A percentile compares a stretch with the other conserved stretches of the same genome.
Evolutionary conservation across 2,329 filamentous ascomycete genomes (phyloP).

Genomic region (Diatrype stigma): DNA sequence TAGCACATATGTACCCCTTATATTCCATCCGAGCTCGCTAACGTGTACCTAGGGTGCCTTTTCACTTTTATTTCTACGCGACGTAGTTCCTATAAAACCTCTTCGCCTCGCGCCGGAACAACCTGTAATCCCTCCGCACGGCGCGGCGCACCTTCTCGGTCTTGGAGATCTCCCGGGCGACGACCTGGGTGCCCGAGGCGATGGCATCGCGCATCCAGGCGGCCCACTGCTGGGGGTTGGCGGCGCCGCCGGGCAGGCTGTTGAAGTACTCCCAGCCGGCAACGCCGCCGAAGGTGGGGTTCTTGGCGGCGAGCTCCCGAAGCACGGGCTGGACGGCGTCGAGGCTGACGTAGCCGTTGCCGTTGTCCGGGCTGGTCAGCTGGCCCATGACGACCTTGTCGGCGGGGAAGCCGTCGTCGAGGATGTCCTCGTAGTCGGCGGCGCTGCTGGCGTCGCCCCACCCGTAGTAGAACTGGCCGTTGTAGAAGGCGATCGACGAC

Average conservation of each 20-base stretch:
- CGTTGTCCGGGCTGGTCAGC: constrained; percentile 74
- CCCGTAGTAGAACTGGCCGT: constrained; percentile 88
- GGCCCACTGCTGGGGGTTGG: constrained; percentile 75
- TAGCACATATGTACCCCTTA: too few species aligned
- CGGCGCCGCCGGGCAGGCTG: constrained; percentile 59
- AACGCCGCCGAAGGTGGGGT: constrained; percentile 74
- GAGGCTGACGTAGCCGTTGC: constrained; percentile 47
- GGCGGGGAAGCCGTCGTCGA: constrained; percentile 65
- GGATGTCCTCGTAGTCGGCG: constrained; percentile 45
- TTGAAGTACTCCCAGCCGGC: constrained; percentile 98
- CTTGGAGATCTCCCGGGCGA: constrained; percentile 18
- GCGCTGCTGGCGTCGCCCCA: constrained; percentile 61
- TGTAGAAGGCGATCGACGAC: constrained; percentile 75
- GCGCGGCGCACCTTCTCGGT: constrained; percentile 21
- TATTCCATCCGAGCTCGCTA: too few species aligned
- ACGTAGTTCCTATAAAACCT: constrained; percentile 23
- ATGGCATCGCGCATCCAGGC: constrained; percentile 24
- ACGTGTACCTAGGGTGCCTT: neutral
- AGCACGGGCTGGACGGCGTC: constrained; percentile 44
- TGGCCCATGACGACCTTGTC: constrained; percentile 75
- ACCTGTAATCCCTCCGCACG: constrained; percentile 20
- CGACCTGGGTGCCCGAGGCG: constrained; percentile 11
- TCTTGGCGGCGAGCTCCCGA: constrained; percentile 39
- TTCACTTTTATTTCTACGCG: too few species aligned
- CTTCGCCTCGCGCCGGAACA: constrained; percentile 21